Evolutionary conservation across 306 rosid species (phyloP), one percentile per base, ranked within the genome.

Genomic region (Lupinus albus): DNA sequence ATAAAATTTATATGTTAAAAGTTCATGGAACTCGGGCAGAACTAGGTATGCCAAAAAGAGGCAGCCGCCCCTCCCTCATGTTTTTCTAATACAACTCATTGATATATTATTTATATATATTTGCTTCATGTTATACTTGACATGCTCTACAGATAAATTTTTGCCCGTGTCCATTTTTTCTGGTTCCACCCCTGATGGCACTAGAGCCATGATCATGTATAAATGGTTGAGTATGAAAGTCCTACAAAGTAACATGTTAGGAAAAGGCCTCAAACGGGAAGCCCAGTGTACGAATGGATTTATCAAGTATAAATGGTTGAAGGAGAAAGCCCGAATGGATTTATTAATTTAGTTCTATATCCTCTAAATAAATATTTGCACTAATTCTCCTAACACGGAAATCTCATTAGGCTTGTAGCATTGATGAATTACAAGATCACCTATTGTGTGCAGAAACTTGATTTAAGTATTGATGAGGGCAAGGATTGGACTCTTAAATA

Each of bases 1-100:
- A 57, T 60, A 18, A 73, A 81, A 67, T 64, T 35, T 79, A 38
- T 68, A 68, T 2, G 56, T 81, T 20, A 67, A 7, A 64, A 51
- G 25, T 57, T 13, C 47, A 1, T 13, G 28, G 28, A 2, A 20
- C 25, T 20, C 25, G 28, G 3, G 28, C 3, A 3, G 28, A 21
- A 21, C 28, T 21, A 21, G 28, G 28, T 21, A 21, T 21, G 28
- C 0, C 28, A 21, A 21, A 21, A 21, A 21, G 28, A 21, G 28
- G 28, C 28, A 21, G 28, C 1, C 1, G 28, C 28, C 28, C 28
- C 28, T 2, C 28, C 3, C 28, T 3, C 28, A 21, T 21, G 28
- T 21, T 21, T 21, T 21, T 21, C 28, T 21, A 21, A 21, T 1
- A 21, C 3, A 21, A 21, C 28, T 21, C 28, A 21, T 21, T 21